Evolutionary conservation across 345 rosid genomes (phyloP).

Genomic region (Nephelium lappaceum): DNA sequence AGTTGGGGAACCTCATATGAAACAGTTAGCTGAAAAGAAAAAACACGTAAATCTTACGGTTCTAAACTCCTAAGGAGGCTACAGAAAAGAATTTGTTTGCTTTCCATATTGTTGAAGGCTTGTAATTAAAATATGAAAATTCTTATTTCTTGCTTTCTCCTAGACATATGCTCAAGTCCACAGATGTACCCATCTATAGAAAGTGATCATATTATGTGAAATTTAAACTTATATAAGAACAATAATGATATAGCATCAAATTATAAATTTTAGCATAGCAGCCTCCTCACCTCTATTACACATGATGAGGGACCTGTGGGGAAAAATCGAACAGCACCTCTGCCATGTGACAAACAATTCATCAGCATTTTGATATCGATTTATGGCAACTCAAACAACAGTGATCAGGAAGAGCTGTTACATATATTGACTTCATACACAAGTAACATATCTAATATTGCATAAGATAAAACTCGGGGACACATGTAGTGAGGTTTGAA

Average conservation of each 20-base stretch:
- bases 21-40: conserved; percentile 77
- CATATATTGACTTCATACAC: background rate
- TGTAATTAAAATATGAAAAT: background rate
- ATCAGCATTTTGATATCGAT: conserved; percentile 21
- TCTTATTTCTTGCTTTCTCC: background rate
- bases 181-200: background rate
- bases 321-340: conserved; percentile 86
- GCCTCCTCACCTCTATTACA: conserved; percentile 62
- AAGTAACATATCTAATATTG: background rate
- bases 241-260: background rate
- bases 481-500: background rate
- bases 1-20: conserved; percentile 92
- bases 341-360: conserved; percentile 34
- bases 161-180: background rate
- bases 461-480: background rate
- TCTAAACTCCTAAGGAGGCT: background rate
- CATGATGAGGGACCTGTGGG: conserved; percentile 80
- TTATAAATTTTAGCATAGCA: conserved; percentile 14
- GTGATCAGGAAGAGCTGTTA: background rate
- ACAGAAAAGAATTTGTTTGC: background rate
- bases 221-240: background rate
- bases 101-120: background rate
- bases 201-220: background rate
- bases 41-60: conserved; percentile 10
- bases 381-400: conserved; percentile 2